Conservation (phyloP, 2,329 filamentous ascomycete species). For the Coniochaeta pulveracea region DNA sequence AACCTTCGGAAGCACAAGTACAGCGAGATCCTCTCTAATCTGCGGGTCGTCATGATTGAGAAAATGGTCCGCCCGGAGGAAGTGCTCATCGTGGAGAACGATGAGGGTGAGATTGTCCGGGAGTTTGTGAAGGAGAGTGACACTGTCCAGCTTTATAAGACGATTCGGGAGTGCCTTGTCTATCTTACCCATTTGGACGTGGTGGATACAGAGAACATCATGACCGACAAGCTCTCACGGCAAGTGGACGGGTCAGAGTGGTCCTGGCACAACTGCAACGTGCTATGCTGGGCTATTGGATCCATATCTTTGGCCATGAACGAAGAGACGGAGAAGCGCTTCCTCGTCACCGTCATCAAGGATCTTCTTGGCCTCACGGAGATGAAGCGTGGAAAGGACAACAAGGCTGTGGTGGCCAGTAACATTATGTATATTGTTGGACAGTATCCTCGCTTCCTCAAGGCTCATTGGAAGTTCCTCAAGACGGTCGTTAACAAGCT, state of each 20-base stretch:
- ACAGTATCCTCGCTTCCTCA: slow-evolving; percentile 94
- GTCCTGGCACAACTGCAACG: slow-evolving; percentile 99
- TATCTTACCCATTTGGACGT: slow-evolving; percentile 97
- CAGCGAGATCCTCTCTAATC: slow-evolving; percentile 81
- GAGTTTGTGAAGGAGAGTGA: slow-evolving; percentile 99
- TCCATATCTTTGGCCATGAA: slow-evolving; percentile 99
- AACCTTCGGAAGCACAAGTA: slow-evolving; percentile 98
- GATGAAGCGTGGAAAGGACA: slow-evolving; percentile 99
- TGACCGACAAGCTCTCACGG: slow-evolving; percentile 94
- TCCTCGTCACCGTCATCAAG: slow-evolving; percentile 97
- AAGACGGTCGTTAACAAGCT: slow-evolving; percentile 99
- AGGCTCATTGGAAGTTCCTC: slow-evolving; percentile 98
- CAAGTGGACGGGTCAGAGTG: slow-evolving; percentile 94
- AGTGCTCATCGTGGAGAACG: slow-evolving; percentile 97
- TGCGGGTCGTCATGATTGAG: slow-evolving; percentile 97
- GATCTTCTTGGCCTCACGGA: slow-evolving; percentile 92
- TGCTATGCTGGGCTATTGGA: slow-evolving; percentile 97
- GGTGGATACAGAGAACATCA: slow-evolving; percentile 94
- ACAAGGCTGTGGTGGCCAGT: slow-evolving; percentile 96
- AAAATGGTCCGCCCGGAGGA: slow-evolving; percentile 99
- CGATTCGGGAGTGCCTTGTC: slow-evolving; percentile 90
- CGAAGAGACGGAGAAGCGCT: slow-evolving; percentile 96
- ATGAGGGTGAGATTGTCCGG: slow-evolving; percentile 96
- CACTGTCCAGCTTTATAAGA: slow-evolving; percentile 98
- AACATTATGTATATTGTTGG: slow-evolving; percentile 99